Evolutionary conservation across 164 flowering plant genomes (phyloP).

Genomic region (grape (Vitis vinifera)): DNA sequence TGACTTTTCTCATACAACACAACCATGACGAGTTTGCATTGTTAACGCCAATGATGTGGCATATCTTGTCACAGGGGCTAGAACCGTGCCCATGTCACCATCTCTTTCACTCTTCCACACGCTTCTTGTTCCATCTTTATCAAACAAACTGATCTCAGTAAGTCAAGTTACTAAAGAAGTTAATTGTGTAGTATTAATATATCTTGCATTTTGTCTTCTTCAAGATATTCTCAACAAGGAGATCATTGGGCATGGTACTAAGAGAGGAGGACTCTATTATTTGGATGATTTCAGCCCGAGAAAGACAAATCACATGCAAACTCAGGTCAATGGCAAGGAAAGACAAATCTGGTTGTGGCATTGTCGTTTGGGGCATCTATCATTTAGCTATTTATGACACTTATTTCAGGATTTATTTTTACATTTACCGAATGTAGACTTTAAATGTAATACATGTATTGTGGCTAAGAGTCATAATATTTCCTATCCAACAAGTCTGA

Average conservation of each 20-base stretch:
- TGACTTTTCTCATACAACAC: no score
- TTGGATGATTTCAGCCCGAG: not conserved
- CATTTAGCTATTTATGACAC: no score
- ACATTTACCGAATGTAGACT: no score
- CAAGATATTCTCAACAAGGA: no score
- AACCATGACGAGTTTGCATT: no score
- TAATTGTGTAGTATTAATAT: not conserved
- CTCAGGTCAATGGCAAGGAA: no score
- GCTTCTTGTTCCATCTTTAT: constrained; percentile 4
- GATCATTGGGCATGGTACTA: no score
- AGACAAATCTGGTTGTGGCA: not conserved
- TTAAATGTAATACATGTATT: no score
- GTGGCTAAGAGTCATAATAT: not conserved
- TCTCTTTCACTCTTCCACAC: not conserved
- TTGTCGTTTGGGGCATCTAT: not conserved
- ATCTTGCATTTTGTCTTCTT: no score
- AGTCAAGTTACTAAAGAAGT: constrained; percentile 8
- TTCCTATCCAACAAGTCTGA: constrained; percentile 1
- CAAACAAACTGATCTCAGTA: not conserved
- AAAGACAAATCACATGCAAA: not conserved
- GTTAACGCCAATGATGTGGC: not conserved
- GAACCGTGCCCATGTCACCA: not conserved
- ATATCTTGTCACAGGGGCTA: not conserved
- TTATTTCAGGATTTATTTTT: no score
- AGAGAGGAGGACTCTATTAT: no score